Evolutionary conservation across 495 filamentous ascomycete species (phyloP).

Genomic region (Aspergillus ostianus): DNA sequence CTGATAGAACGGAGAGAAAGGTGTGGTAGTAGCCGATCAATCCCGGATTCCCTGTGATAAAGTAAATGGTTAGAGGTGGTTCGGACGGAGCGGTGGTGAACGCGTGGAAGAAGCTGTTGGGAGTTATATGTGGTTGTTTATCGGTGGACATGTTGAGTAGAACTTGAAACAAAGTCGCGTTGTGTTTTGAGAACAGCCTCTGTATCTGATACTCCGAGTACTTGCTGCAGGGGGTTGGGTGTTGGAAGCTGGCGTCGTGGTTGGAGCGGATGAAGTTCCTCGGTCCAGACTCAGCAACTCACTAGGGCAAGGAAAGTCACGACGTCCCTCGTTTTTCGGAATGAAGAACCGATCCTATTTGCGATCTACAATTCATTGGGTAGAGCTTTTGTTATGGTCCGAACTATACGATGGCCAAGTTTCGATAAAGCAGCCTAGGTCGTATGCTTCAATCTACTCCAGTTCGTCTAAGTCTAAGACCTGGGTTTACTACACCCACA

Average conservation of each 20-base stretch:
- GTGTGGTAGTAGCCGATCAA: conserved; percentile 75
- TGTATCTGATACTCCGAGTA: too few relatives aligned
- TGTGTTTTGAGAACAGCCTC: too few relatives aligned
- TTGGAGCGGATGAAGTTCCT: not conserved
- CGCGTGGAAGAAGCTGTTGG: conserved; percentile 32
- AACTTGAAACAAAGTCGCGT: too few relatives aligned
- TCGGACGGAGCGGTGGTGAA: conserved; percentile 17
- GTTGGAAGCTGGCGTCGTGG: not conserved
- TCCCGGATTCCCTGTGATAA: conserved; percentile 87
- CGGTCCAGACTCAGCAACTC: not conserved
- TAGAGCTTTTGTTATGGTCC: too few relatives aligned
- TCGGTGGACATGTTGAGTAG: not conserved
- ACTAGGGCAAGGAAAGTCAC: not conserved
- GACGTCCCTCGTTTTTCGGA: not conserved
- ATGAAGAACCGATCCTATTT: too few relatives aligned
- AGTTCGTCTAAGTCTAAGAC: not conserved
- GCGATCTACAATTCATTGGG: too few relatives aligned
- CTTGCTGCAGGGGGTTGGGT: not conserved
- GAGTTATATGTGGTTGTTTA: conserved; percentile 27
- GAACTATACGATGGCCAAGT: too few relatives aligned
- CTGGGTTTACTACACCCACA: not conserved
- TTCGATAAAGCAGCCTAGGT: too few relatives aligned
- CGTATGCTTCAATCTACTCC: too few relatives aligned
- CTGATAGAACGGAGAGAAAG: conserved; percentile 59
- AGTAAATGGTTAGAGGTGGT: conserved; percentile 48